Evolutionary conservation across 2,329 filamentous ascomycete genomes (phyloP), one percentile per base, ranked within the genome.

Genomic region (Dothistroma pini): DNA sequence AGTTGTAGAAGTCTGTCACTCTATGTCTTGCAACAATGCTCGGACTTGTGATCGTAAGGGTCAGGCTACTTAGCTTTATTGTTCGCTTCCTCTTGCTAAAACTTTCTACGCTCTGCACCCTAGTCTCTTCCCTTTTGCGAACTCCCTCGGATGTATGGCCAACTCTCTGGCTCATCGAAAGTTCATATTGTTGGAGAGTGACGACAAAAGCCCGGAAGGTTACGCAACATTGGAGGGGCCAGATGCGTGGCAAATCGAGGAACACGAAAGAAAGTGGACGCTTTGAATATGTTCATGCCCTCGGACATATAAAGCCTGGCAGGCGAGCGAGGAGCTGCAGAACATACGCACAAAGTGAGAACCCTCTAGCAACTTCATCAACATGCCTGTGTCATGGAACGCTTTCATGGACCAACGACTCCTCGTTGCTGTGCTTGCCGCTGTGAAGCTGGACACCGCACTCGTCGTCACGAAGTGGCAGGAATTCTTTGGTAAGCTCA

Each of bases 331-430:
- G 14, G 14, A 2, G 14, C 3, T 11, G 9, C 14, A 4, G 34
- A 16, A 38, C 34, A 38, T 10, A 11, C 2, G 3, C 34, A 38
- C 10, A 38, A 38, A 11, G 9, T 3, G 10, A 38, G 10, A 38
- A 10, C 9, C 10, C 34, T 38, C 14, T 11, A 10, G 34, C 25
- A 38, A 4, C 34, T 38, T 16, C 3, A 38, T 3, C 3, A 10
- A n/a, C 35, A 59, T 59, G 57, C 31, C 49, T 32, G 57, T 59
- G 31, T 59, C 57, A 44, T 59, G 57, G 57, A 54, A 11, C 16
- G 50, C 57, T n/a, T 35, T 38, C 16, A 59, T 59, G 57, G 57
- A 59, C 35, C 57, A 59, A 16, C 49, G 38, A 19, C 50, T 59
- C 5, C 38, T 59, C 1, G n/a, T 59, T 14, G 57, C 50, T 12